A percentile compares a stretch with the other conserved stretches of the same genome.
phyloP scores from a whole-genome alignment of 805 yeast species.

The Yarrowia porcina region DNA sequence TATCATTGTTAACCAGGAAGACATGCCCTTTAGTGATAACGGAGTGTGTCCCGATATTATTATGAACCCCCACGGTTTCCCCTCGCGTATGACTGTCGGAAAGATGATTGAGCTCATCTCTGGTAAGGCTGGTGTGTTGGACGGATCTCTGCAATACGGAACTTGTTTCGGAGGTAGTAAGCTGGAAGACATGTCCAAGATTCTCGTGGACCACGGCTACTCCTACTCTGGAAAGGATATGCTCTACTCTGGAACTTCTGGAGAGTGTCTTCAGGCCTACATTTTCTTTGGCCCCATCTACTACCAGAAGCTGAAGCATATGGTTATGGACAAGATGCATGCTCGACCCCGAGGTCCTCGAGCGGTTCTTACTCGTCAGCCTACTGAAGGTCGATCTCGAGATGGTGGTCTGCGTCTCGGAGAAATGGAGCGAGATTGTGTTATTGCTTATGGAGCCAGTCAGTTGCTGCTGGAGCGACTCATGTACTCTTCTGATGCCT shows the following conservation, averaged over 20 bases:
- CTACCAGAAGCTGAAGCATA: constrained; percentile 96
- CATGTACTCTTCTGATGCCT: constrained; percentile 96
- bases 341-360: constrained; percentile 99
- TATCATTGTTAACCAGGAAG: constrained; percentile 94
- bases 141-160: constrained; percentile 90
- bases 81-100: constrained; percentile 99
- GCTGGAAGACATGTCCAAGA: constrained; percentile 88
- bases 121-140: constrained; percentile 96
- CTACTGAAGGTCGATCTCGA: constrained; percentile 97
- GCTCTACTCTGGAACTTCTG: constrained; percentile 96
- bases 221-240: constrained; percentile 95
- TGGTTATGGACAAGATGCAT: constrained; percentile 99
- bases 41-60: constrained; percentile 94
- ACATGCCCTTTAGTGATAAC: constrained; percentile 88
- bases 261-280: constrained; percentile 95
- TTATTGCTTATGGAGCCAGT: constrained; percentile 98
- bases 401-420: constrained; percentile 99
- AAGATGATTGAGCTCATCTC: constrained; percentile 95
- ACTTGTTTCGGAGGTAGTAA: constrained; percentile 99
- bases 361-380: constrained; percentile 96
- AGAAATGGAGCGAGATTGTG: constrained; percentile 99
- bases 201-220: constrained; percentile 86
- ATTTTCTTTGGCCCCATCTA: constrained; percentile 98
- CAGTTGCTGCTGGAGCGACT: constrained; percentile 88
- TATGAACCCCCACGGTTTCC: constrained; percentile 99